Evolutionary conservation across 148 eudicot species (phyloP).

Genomic region (Gaultheria prostrata): DNA sequence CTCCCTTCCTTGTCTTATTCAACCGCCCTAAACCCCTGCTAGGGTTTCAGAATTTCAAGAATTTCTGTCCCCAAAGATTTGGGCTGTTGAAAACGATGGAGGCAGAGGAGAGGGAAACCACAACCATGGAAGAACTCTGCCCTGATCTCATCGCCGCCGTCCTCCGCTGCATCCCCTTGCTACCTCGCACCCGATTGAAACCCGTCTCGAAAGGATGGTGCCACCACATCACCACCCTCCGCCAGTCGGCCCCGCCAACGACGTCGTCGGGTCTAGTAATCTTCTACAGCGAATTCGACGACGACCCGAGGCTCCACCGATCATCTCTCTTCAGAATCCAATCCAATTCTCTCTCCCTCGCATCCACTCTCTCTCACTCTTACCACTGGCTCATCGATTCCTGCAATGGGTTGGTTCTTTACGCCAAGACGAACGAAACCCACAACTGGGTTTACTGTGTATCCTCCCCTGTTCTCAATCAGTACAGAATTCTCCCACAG

Average conservation of each 20-base stretch:
- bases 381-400: constrained; percentile 17
- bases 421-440: constrained; percentile 1
- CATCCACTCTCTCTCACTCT: neutral
- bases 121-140: neutral
- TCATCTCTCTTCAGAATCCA: neutral
- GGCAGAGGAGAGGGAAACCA: neutral
- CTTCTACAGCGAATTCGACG: neutral
- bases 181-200: neutral
- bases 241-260: neutral
- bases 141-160: neutral
- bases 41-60: no score
- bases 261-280: neutral
- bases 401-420: constrained; percentile 26
- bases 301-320: constrained; percentile 1
- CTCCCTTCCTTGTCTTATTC: neutral
- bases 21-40: neutral
- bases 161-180: neutral
- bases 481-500: neutral
- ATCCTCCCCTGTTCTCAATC: constrained; percentile 1
- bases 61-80: neutral
- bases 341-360: neutral
- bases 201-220: neutral
- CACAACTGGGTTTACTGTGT: constrained; percentile 18
- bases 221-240: constrained; percentile 2
- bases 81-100: neutral